Percentiles rank a stretch among this genome's conserved stretches.
Conservation (phyloP, 768 basidiomycete species). For the Naganishia kalamii region DNA sequence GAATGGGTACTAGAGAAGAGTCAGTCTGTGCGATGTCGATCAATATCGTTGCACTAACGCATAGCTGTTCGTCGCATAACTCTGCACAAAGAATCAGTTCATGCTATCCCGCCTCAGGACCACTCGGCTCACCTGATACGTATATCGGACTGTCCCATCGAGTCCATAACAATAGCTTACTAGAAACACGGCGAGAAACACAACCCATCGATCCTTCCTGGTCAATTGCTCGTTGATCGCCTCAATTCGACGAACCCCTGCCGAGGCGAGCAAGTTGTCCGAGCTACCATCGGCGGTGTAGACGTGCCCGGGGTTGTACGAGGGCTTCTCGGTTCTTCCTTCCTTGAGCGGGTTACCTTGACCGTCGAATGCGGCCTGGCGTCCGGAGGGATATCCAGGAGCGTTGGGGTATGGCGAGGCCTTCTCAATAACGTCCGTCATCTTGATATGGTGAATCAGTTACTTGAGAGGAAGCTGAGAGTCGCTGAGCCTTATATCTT, state of each 20-base stretch:
- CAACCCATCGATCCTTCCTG: conserved; percentile 27
- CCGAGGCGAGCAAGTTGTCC: conserved; percentile 24
- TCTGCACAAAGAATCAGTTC: no score
- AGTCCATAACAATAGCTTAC: conserved; percentile 35
- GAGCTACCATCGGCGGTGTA: background rate
- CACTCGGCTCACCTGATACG: background rate
- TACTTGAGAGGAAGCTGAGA: background rate
- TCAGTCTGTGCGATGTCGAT: no score
- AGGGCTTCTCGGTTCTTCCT: background rate
- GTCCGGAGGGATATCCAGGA: background rate
- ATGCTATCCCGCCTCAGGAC: no score
- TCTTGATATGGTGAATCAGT: background rate
- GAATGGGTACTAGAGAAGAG: conserved; percentile 18
- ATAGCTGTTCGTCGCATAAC: background rate
- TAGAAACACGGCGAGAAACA: conserved; percentile 39
- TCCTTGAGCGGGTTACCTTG: background rate
- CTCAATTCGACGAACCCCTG: conserved; percentile 41
- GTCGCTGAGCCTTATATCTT: no score
- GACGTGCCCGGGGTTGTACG: background rate
- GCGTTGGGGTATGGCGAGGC: background rate
- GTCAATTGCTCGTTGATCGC: conserved; percentile 34
- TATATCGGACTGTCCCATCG: conserved; percentile 26
- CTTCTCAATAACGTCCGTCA: background rate
- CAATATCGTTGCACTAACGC: conserved; percentile 13
- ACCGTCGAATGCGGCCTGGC: background rate